phyloP scores from a whole-genome alignment of 306 rosid genomes.

The Prunus dulcis region DNA sequence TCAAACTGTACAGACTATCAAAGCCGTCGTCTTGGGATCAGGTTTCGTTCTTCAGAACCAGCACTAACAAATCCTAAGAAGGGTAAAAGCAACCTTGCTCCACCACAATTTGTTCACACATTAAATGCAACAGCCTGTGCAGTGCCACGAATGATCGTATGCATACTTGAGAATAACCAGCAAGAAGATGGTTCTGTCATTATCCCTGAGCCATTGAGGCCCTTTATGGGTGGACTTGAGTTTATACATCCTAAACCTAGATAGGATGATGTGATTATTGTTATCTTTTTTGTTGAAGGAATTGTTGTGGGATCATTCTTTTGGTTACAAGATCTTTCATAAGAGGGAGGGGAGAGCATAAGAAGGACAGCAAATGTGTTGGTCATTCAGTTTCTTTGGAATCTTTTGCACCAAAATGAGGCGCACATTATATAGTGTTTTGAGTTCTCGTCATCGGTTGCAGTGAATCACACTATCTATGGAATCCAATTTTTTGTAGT shows the following conservation, averaged over 20 bases:
- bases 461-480: not conserved
- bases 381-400: not conserved
- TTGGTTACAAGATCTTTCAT: constrained; percentile 1
- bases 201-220: constrained; percentile 77
- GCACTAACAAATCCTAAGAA: constrained; percentile 42
- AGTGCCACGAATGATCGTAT: constrained; percentile 78
- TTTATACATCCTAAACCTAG: constrained; percentile 45
- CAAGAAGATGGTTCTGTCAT: constrained; percentile 78
- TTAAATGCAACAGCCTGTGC: constrained; percentile 97
- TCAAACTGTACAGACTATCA: constrained; percentile 87
- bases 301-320: constrained; percentile 2
- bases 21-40: constrained; percentile 79
- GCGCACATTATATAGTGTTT: not conserved
- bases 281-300: not conserved
- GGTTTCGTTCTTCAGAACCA: constrained; percentile 72
- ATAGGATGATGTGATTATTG: constrained; percentile 4
- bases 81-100: constrained; percentile 60
- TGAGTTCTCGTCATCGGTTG: not conserved
- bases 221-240: constrained; percentile 74
- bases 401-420: not conserved
- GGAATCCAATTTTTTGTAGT: not conserved
- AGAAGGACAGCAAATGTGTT: not conserved
- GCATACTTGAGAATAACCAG: constrained; percentile 84
- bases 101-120: constrained; percentile 82
- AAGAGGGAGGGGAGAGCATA: not conserved